Evolutionary conservation across 1,284 basidiomycete genomes (phyloP), one percentile per base, ranked within the genome.

Genomic region (Blastosporella zonata): DNA sequence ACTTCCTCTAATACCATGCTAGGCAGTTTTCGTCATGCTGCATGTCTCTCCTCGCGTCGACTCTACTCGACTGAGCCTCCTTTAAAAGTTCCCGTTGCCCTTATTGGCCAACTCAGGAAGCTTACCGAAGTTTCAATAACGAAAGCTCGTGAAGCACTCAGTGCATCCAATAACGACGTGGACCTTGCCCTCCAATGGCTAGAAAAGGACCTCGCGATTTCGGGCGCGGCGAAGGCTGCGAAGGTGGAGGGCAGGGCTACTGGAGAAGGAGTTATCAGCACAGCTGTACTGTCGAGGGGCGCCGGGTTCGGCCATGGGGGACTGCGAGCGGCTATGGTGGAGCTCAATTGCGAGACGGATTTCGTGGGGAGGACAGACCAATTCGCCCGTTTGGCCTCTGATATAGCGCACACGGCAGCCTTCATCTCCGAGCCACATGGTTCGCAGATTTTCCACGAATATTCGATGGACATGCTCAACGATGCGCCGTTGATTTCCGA

Each of bases 321-420:
- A 21, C 74, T 90, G 35, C 79, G 90, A 21, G 93, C 89, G 5
- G 84, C 87, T 10, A 90, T 97, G 76, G 75, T 97, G 50, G 95
- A 98, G 67, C 76, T 97, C 53, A 94, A 93, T 62, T 97, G 95
- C 74, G 95, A 98, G 73, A 97, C 95, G 35, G 95, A 98, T 70
- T 97, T 97, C 66, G 95, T 97, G 10, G 92, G 86, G 13, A 74
- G 91, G 56, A 96, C 93, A 63, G 82, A 88, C 50, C 75, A 95
- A 7, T 98, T 98, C 62, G 75, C 79, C 6, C 77, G 78, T 50
- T 79, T 96, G 23, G 86, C 90, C 10, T 75, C 79, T 31, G 86
- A 93, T 56, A 85, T 97, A 56, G 88, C 93, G 2, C 86, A 93
- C 59, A 94, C 93, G 1, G 83, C 89, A 21, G 93, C 94, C 1